Conservation (phyloP, 768 basidiomycete genomes). For the Boletellus sp. region DNA sequence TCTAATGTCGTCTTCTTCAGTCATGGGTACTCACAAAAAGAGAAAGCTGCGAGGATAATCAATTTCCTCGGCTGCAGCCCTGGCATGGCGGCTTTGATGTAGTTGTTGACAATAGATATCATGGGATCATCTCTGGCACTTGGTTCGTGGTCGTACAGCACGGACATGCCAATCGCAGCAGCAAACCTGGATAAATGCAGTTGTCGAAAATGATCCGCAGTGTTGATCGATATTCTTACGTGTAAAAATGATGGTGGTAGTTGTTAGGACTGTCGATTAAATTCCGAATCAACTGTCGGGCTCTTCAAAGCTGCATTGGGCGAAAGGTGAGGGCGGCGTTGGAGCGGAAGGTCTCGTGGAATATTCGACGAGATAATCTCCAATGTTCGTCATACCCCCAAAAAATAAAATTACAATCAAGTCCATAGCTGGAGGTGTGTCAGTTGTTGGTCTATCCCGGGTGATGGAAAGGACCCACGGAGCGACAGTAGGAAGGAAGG, state of each 20-base stretch:
- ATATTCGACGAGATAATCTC: constrained; percentile 1
- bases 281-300: neutral
- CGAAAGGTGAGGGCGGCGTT: neutral
- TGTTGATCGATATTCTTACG: neutral
- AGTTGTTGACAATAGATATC: constrained; percentile 5
- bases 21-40: constrained; percentile 12
- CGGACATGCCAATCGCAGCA: constrained; percentile 25
- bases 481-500: neutral
- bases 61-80: constrained; percentile 1
- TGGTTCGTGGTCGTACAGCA: constrained; percentile 15
- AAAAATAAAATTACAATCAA: neutral
- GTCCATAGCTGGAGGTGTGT: neutral
- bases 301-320: neutral
- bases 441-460: neutral
- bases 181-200: constrained; percentile 20
- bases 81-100: neutral
- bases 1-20: too few relatives aligned
- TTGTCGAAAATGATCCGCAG: neutral
- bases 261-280: neutral
- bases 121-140: constrained; percentile 4
- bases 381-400: neutral
- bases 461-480: neutral
- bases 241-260: constrained; percentile 1
- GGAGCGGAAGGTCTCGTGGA: neutral
- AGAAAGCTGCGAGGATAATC: constrained; percentile 3